Evolutionary conservation across 2,329 filamentous ascomycete genomes (phyloP), one percentile per base, ranked within the genome.

Genomic region (Pseudocercospora musae): DNA sequence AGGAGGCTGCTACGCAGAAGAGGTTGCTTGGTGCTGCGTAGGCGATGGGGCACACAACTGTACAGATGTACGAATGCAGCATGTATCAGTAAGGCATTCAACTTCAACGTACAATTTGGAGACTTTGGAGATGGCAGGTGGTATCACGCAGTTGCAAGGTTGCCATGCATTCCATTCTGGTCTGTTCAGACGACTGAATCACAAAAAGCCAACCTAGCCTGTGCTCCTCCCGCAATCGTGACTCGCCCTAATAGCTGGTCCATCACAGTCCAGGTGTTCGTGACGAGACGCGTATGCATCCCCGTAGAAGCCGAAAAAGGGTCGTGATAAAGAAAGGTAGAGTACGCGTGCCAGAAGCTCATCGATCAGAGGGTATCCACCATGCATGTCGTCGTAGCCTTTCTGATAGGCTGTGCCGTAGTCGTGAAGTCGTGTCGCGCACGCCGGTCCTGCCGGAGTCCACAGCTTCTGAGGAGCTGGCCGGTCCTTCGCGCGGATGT

Each of bases 391-490:
- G 57, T 63, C 61, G 53, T 63, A 63, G 61, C 61, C 46, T 63
- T 40, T 23, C 33, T 44, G 53, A 21, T 54, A 60, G 57, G 57
- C 37, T 46, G 57, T 31, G 29, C 59, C 61, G 61, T 63, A 48
- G 58, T 63, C 61, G 61, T 63, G 61, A 60, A 60, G 61, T 63
- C 61, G 61, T 63, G 53, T 53, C 52, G 55, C 55, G 61, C 53
- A 27, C 37, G 37, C 61, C 57, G 61, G 61, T 48, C 58, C 61
- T 57, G 61, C 57, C 57, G 57, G 57, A 60, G 52, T 58, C 58
- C 55, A 54, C 42, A 60, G 57, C 58, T 60, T 23, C 58, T 25
- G 18, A 25, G 44, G 31, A 59, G 44, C 61, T 49, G 53, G 40
- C 57, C 44, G 59, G 57, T 29, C 61, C 53, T 23, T 29, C 33